Evolutionary conservation across 306 rosid genomes (phyloP).

Genomic region (Cicer pinnatifidum): DNA sequence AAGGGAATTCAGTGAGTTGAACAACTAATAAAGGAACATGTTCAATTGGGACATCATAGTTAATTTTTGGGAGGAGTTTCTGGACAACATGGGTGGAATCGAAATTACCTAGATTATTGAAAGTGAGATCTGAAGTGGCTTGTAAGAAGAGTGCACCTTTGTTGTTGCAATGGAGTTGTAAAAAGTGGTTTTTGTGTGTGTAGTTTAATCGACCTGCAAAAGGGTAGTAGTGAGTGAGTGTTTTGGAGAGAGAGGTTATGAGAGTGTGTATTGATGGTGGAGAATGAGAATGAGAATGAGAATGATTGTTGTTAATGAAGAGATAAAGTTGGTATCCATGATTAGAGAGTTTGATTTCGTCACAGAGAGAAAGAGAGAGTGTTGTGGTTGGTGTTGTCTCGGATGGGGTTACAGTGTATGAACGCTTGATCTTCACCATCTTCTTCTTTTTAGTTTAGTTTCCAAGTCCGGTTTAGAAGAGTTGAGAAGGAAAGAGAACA

Average conservation of each 20-base stretch:
- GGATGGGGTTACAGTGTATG: too few species aligned
- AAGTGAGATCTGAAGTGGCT: neutral
- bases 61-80: conserved; percentile 1
- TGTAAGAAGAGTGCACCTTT: conserved; percentile 38
- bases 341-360: conserved; percentile 47
- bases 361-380: conserved; percentile 43
- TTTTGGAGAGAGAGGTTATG: conserved; percentile 39
- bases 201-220: conserved; percentile 37
- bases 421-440: too few species aligned
- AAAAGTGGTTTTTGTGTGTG: conserved; percentile 10
- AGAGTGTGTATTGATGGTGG: conserved; percentile 9
- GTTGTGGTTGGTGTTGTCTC: conserved; percentile 23
- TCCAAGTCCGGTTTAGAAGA: too few species aligned
- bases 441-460: too few species aligned
- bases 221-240: conserved; percentile 40
- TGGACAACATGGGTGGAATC: neutral
- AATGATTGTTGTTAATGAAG: neutral
- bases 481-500: too few species aligned
- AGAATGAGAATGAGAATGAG: neutral
- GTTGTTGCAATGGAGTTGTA: conserved; percentile 40
- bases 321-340: conserved; percentile 36
- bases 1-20: conserved; percentile 37
- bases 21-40: conserved; percentile 41
- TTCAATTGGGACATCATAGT: conserved; percentile 32
- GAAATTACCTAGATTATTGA: neutral